These are phyloP conservation scores for Fusarium poae DNA, from an alignment of 2,329 filamentous ascomycete species.

Conservation along the genomic window DNA sequence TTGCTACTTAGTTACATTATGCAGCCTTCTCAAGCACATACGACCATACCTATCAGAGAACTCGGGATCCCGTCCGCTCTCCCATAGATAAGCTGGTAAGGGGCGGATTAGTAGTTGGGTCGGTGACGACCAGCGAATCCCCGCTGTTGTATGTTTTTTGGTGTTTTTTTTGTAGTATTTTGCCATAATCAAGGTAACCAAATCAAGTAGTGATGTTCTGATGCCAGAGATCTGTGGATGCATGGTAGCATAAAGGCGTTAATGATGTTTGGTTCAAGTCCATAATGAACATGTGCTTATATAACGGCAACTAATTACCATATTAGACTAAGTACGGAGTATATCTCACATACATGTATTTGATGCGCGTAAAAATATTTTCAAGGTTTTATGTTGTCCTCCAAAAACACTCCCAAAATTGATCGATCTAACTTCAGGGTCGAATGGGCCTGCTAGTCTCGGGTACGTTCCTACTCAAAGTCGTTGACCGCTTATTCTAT, in stretches of 20 bases:
- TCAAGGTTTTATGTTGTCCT: neutral
- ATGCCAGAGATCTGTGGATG: no score
- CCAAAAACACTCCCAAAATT: neutral
- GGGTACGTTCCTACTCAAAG: neutral
- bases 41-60: neutral
- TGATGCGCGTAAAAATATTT: neutral
- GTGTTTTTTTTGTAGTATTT: neutral
- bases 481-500: neutral
- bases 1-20: neutral
- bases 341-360: neutral
- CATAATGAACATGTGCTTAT: no score
- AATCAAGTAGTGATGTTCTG: neutral
- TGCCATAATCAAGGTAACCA: neutral
- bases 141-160: neutral
- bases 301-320: neutral
- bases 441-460: neutral
- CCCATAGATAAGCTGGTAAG: neutral
- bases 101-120: neutral
- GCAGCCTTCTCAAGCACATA: neutral
- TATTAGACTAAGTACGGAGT: neutral
- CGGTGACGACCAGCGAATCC: neutral
- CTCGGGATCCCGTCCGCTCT: neutral
- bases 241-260: no score
- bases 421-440: neutral
- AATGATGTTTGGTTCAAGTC: no score